These are phyloP conservation scores for Fusarium verrucosum DNA, from an alignment of 2,329 filamentous ascomycete genomes.

Conservation along the genomic window DNA sequence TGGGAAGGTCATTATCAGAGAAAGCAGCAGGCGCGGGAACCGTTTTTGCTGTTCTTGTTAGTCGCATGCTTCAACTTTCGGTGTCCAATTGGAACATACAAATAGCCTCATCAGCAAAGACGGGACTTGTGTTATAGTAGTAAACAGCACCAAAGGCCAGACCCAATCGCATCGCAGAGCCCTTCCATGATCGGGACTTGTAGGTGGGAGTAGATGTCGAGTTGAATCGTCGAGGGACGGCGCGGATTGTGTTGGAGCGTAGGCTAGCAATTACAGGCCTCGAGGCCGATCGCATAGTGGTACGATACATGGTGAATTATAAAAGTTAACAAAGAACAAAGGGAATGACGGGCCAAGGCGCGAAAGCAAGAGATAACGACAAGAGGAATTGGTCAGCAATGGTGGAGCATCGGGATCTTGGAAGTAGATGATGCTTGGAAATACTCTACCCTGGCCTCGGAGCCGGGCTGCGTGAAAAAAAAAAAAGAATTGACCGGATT, in stretches of 20 bases:
- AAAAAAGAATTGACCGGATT: constrained; percentile 27
- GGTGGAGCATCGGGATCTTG: constrained; percentile 28
- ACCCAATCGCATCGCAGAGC: constrained; percentile 75
- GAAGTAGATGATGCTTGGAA: constrained; percentile 32
- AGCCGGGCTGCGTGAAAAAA: constrained; percentile 30
- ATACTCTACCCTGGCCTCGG: constrained; percentile 13
- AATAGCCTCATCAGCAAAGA: constrained; percentile 84
- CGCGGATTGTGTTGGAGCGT: constrained; percentile 52
- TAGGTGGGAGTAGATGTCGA: constrained; percentile 64
- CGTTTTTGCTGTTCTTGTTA: constrained; percentile 42
- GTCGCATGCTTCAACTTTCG: background rate
- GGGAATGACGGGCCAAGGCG: background rate
- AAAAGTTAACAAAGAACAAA: constrained; percentile 7
- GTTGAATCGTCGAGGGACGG: constrained; percentile 60
- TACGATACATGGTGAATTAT: constrained; percentile 59
- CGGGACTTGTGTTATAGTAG: constrained; percentile 90
- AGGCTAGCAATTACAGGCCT: constrained; percentile 55
- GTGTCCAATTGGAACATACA: constrained; percentile 65
- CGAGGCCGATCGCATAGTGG: constrained; percentile 59
- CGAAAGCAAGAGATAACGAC: constrained; percentile 19
- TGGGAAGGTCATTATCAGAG: constrained; percentile 66
- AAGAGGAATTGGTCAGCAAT: constrained; percentile 39
- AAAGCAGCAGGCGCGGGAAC: constrained; percentile 60
- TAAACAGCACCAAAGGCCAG: constrained; percentile 82
- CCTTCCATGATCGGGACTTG: constrained; percentile 85